These are phyloP conservation scores for Thuja plicata DNA, from an alignment of 83 land plant genomes.

Conservation along the genomic window DNA sequence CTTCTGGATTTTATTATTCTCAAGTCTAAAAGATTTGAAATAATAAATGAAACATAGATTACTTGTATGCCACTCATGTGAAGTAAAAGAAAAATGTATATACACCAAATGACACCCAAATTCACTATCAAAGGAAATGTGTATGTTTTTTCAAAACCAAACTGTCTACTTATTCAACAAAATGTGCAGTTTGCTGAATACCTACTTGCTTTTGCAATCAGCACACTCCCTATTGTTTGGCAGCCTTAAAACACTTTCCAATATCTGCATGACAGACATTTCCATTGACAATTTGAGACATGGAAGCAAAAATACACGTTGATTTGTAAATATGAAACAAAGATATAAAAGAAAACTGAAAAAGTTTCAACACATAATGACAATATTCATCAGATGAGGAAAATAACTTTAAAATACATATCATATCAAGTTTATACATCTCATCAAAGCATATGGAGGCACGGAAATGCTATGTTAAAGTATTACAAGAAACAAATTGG, in stretches of 20 bases:
- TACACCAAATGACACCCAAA: neutral
- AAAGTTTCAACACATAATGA: neutral
- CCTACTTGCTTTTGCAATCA: slow-evolving; percentile 87
- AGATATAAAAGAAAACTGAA: neutral
- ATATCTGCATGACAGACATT: slow-evolving; percentile 39
- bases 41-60: neutral
- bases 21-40: neutral
- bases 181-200: slow-evolving; percentile 9
- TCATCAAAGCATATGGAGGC: neutral
- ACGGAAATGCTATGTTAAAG: neutral
- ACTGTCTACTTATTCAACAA: neutral
- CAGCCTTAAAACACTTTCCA: slow-evolving; percentile 80
- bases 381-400: neutral
- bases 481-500: neutral
- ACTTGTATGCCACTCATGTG: neutral
- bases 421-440: neutral
- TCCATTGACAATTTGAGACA: neutral
- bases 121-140: neutral
- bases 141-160: neutral
- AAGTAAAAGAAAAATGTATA: neutral
- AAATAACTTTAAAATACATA: neutral
- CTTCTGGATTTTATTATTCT: neutral
- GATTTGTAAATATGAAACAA: neutral
- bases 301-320: neutral
- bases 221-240: slow-evolving; percentile 91